Conservation (phyloP, 148 eudicot species). For the Chenopodium berlandieri region DNA sequence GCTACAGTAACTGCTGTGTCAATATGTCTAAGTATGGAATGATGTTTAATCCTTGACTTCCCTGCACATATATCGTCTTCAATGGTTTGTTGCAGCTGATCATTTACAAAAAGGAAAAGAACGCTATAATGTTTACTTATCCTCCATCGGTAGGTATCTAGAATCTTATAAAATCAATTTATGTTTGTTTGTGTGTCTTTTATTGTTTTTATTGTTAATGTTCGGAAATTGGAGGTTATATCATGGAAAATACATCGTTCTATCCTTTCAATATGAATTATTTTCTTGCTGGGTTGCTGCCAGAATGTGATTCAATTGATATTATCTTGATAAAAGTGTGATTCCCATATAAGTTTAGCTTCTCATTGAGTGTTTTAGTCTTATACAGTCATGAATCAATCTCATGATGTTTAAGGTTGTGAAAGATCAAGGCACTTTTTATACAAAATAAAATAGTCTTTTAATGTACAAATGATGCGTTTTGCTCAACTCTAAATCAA, state of each 20-base stretch:
- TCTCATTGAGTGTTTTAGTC: neutral
- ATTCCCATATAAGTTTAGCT: neutral
- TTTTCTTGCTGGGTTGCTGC: neutral
- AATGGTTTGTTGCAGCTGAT: slow-evolving; percentile 77
- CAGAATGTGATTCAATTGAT: neutral
- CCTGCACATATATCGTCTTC: slow-evolving; percentile 69
- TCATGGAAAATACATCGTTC: neutral
- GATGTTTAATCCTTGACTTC: slow-evolving; percentile 56
- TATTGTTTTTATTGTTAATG: neutral
- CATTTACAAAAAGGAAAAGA: slow-evolving; percentile 79
- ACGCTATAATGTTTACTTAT: slow-evolving; percentile 84
- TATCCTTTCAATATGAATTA: neutral
- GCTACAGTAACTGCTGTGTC: neutral
- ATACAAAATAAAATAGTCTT: too few species aligned
- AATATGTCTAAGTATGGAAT: neutral
- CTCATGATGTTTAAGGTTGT: neutral
- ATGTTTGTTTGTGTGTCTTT: too few species aligned
- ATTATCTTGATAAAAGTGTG: neutral
- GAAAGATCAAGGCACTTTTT: neutral
- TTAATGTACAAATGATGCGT: neutral
- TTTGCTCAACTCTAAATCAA: slow-evolving; percentile 8
- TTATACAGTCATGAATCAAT: neutral
- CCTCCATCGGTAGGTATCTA: slow-evolving; percentile 69
- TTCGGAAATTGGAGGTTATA: neutral
- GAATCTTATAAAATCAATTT: neutral